These are phyloP conservation scores for Coniferiporia sulphurascens DNA, from an alignment of 1,284 basidiomycete species.

Conservation along the genomic window DNA sequence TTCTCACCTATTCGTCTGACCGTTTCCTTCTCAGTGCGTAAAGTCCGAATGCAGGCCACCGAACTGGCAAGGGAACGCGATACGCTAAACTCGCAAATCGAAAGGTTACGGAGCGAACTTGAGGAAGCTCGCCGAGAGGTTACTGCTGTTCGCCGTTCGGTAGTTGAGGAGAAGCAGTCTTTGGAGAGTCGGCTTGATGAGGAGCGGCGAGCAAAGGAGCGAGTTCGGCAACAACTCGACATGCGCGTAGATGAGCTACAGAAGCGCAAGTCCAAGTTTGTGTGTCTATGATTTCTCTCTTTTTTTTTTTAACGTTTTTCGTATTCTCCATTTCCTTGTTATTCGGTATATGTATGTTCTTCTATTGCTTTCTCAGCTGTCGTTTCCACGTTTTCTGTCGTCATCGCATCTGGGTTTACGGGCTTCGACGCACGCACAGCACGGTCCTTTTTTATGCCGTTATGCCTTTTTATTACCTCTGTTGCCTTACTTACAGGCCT, in stretches of 20 bases:
- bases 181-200: conserved; percentile 76
- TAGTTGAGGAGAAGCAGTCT: conserved; percentile 81
- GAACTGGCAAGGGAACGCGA: conserved; percentile 84
- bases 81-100: conserved; percentile 57
- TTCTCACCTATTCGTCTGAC: conserved; percentile 6
- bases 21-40: conserved; percentile 57
- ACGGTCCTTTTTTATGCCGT: conserved; percentile 19
- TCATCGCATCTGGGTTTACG: conserved; percentile 8
- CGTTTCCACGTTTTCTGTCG: conserved; percentile 7
- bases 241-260: conserved; percentile 78
- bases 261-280: conserved; percentile 81
- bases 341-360: conserved; percentile 1
- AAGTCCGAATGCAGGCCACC: conserved; percentile 85
- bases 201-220: conserved; percentile 78
- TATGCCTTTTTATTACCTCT: conserved; percentile 26
- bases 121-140: conserved; percentile 74
- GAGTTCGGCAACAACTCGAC: conserved; percentile 78
- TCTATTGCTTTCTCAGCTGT: conserved; percentile 15
- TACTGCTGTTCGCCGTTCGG: conserved; percentile 67
- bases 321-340: conserved; percentile 17
- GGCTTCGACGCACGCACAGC: conserved; percentile 10
- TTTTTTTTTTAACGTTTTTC: conserved; percentile 15
- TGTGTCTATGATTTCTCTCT: conserved; percentile 54
- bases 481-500: neutral
- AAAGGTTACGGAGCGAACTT: conserved; percentile 63